Percentiles rank a stretch among this genome's conserved stretches.
Evolutionary conservation across 2,329 filamentous ascomycete genomes (phyloP).

Genomic region (Polytolypa hystricis): DNA sequence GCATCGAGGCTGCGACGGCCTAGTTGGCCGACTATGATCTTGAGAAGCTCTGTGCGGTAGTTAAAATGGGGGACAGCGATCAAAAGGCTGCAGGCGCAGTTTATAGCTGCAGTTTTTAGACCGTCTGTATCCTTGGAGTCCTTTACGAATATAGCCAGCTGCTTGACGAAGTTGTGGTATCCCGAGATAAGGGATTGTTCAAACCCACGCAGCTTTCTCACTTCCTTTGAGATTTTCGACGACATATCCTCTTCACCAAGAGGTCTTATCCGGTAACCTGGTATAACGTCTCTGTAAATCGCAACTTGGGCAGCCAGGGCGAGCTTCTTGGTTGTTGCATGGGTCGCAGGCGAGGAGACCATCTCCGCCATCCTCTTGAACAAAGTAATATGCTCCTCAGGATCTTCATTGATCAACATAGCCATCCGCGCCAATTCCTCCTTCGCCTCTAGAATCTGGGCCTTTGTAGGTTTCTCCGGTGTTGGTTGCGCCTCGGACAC

Average conservation of each 20-base stretch:
- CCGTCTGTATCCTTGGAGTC: constrained; percentile 34
- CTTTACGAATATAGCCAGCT: constrained; percentile 58
- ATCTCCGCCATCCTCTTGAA: constrained; percentile 70
- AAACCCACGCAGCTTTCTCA: constrained; percentile 68
- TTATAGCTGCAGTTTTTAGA: constrained; percentile 65
- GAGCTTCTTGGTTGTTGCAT: constrained; percentile 71
- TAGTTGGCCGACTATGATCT: constrained; percentile 75
- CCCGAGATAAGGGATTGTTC: constrained; percentile 78
- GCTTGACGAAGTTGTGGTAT: constrained; percentile 75
- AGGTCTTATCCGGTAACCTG: constrained; percentile 86
- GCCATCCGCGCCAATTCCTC: constrained; percentile 85
- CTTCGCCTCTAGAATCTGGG: constrained; percentile 78
- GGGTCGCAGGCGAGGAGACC: constrained; percentile 52
- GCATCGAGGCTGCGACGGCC: constrained; percentile 60
- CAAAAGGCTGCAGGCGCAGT: constrained; percentile 73
- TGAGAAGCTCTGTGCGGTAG: constrained; percentile 76
- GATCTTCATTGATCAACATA: constrained; percentile 72
- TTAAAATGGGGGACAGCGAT: constrained; percentile 91
- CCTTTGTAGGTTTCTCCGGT: constrained; percentile 58
- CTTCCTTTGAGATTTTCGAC: constrained; percentile 83
- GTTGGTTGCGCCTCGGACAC: constrained; percentile 38
- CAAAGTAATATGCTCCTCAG: constrained; percentile 74
- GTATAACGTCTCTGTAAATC: constrained; percentile 92
- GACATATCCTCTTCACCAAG: constrained; percentile 61
- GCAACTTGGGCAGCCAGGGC: constrained; percentile 76